Conservation (phyloP, 2,329 filamentous ascomycete species). For the Fusarium sp. region DNA sequence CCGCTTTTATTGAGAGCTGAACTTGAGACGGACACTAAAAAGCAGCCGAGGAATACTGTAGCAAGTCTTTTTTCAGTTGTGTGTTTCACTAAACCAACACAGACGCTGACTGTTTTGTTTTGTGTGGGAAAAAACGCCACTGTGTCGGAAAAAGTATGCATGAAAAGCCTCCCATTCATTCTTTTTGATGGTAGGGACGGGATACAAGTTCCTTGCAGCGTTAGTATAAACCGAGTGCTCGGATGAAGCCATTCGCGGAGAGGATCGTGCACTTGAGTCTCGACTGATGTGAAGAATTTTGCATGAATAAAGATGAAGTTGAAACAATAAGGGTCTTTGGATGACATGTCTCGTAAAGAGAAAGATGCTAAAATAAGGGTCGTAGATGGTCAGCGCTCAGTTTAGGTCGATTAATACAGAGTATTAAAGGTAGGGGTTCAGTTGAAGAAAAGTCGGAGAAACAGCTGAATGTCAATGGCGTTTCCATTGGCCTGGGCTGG, state of each 20-base stretch:
- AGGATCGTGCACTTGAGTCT: not conserved
- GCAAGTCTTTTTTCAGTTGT: constrained; percentile 21
- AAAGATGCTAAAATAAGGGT: not conserved
- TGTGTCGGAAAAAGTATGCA: constrained; percentile 10
- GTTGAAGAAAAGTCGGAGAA: not conserved
- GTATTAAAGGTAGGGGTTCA: not conserved
- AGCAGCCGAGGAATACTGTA: not conserved
- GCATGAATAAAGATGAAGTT: not conserved
- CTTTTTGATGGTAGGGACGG: not conserved
- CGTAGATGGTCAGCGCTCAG: constrained; percentile 1
- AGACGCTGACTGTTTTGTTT: not conserved
- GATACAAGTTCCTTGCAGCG: not conserved
- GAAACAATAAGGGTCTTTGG: not conserved
- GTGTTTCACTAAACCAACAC: constrained; percentile 36
- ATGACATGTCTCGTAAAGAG: not conserved
- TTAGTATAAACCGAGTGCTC: not conserved
- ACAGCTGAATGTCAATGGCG: not conserved
- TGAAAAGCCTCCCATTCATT: not conserved
- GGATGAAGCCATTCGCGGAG: not conserved
- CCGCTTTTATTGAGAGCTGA: constrained; percentile 18
- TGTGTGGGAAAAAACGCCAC: constrained; percentile 19
- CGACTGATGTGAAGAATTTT: not conserved
- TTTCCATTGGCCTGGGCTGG: not conserved
- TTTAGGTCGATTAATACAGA: not conserved
- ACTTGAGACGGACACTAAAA: constrained; percentile 16